Conservation (phyloP, 108 stramenopile species). For the Asterionellopsis glacialis region DNA sequence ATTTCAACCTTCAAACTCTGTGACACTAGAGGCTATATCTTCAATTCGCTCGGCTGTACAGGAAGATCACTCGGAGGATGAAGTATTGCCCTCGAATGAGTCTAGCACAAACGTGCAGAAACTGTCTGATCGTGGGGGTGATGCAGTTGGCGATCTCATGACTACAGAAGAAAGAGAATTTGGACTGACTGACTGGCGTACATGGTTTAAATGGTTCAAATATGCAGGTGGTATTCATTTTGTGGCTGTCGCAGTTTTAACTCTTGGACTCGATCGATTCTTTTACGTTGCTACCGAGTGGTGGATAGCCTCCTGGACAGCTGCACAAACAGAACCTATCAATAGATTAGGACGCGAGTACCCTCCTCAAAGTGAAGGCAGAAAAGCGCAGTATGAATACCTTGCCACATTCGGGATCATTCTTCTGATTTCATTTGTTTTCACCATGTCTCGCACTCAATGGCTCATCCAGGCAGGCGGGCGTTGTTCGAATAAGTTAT, state of each 20-base stretch:
- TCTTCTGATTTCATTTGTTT: conserved; percentile 39
- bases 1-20: conserved; percentile 35
- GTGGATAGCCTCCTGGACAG: conserved; percentile 83
- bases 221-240: conserved; percentile 73
- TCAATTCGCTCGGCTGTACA: conserved; percentile 68
- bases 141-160: conserved; percentile 41
- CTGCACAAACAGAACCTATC: conserved; percentile 36
- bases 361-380: conserved; percentile 56
- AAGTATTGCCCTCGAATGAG: background rate
- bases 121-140: background rate
- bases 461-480: conserved; percentile 1
- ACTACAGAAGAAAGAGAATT: conserved; percentile 65
- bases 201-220: conserved; percentile 82
- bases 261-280: conserved; percentile 67
- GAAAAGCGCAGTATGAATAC: conserved; percentile 58
- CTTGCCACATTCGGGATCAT: conserved; percentile 53
- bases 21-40: conserved; percentile 55
- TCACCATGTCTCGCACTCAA: conserved; percentile 42
- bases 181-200: conserved; percentile 56
- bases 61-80: conserved; percentile 24
- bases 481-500: conserved; percentile 2
- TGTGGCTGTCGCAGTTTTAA: conserved; percentile 27
- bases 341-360: conserved; percentile 46
- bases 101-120: too few species aligned
- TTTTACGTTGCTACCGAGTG: conserved; percentile 48